Conservation (phyloP, 345 rosid species). For the Eucalyptus decipiens region DNA sequence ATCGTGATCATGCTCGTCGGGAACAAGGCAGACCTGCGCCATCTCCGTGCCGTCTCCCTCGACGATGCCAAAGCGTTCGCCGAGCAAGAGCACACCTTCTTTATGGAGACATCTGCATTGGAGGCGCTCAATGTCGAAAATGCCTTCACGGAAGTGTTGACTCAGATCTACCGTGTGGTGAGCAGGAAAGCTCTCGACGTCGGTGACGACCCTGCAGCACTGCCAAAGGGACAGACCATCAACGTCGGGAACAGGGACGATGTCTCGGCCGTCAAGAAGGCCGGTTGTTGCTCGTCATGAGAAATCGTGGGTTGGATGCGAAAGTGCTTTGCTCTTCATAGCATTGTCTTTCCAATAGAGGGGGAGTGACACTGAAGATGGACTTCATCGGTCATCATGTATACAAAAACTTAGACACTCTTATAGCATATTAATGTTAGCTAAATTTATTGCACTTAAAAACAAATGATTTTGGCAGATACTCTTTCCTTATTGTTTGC, state of each 20-base stretch:
- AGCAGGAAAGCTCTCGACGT: conserved; percentile 78
- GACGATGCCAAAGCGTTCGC: conserved; percentile 67
- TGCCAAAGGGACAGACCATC: conserved; percentile 78
- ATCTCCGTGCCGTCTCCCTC: conserved; percentile 60
- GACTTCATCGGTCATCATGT: background rate
- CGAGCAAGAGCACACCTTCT: conserved; percentile 56
- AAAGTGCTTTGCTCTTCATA: background rate
- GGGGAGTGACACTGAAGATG: background rate
- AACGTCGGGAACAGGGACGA: conserved; percentile 60
- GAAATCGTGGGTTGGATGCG: background rate
- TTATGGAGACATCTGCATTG: conserved; percentile 89
- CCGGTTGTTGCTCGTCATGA: conserved; percentile 66
- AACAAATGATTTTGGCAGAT: background rate
- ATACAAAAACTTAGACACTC: background rate
- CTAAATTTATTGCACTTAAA: background rate
- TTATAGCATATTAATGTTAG: background rate
- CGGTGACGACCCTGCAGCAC: conserved; percentile 72
- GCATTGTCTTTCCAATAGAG: background rate
- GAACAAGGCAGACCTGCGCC: conserved; percentile 88
- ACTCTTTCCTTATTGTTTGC: background rate
- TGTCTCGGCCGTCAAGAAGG: conserved; percentile 69
- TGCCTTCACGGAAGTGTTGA: conserved; percentile 75
- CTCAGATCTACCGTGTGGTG: conserved; percentile 67
- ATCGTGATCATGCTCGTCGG: conserved; percentile 91
- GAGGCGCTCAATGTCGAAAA: conserved; percentile 77